A percentile compares a stretch with the other conserved stretches of the same genome.
Evolutionary conservation across 129 eudicot species (phyloP).

Genomic region (Pittosporum tobira): DNA sequence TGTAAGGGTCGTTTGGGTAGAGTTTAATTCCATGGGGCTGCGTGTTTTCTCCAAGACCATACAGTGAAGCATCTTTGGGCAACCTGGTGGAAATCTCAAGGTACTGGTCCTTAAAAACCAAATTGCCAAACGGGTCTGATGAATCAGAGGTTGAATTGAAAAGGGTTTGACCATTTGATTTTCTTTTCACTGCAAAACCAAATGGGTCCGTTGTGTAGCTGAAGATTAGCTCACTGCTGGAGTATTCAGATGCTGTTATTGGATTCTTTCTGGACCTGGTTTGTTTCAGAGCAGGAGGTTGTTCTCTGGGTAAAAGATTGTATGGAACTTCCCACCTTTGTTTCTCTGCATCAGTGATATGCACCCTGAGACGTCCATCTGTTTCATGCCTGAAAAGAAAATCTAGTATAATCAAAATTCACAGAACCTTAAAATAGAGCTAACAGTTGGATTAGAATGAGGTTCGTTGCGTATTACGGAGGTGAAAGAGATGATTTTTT

Average conservation of each 20-base stretch:
- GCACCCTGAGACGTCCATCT: conserved; percentile 62
- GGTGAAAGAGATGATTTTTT: not conserved
- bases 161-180: conserved; percentile 66
- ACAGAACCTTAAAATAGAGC: too few relatives aligned
- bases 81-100: conserved; percentile 69
- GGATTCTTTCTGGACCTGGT: conserved; percentile 32
- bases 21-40: conserved; percentile 87
- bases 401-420: too few relatives aligned
- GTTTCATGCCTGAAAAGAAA: conserved; percentile 74
- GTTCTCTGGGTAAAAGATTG: conserved; percentile 63
- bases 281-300: conserved; percentile 51
- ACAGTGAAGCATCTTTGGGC: conserved; percentile 68
- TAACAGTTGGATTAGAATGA: too few relatives aligned
- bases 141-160: conserved; percentile 45
- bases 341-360: conserved; percentile 73
- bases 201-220: conserved; percentile 68
- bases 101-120: conserved; percentile 90
- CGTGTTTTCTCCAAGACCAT: conserved; percentile 91
- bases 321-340: conserved; percentile 96
- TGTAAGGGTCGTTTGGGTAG: conserved; percentile 84
- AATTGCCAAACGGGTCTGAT: conserved; percentile 40
- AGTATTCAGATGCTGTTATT: conserved; percentile 25
- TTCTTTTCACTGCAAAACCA: conserved; percentile 61
- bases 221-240: conserved; percentile 47
- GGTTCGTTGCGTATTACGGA: not conserved